Conservation (phyloP, 805 yeast species). For the Pichia occidentalis region DNA sequence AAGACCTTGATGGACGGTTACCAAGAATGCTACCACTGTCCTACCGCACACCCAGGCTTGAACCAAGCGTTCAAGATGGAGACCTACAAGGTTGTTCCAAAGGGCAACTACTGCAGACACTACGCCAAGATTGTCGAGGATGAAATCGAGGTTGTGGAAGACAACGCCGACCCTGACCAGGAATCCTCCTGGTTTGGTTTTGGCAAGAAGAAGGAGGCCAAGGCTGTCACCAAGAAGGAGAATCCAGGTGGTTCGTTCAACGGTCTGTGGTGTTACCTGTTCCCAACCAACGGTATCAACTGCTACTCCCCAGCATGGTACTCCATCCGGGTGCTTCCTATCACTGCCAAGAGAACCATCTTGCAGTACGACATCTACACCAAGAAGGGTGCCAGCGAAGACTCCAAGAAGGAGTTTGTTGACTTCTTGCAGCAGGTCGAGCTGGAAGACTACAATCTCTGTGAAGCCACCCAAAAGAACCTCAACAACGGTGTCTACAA, state of each 20-base stretch:
- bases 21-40: conserved; percentile 64
- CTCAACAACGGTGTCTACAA: conserved; percentile 54
- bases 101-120: conserved; percentile 53
- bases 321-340: conserved; percentile 53
- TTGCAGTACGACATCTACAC: conserved; percentile 57
- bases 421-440: conserved; percentile 59
- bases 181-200: conserved; percentile 49
- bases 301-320: conserved; percentile 66
- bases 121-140: conserved; percentile 47
- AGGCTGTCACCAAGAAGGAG: conserved; percentile 27
- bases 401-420: conserved; percentile 52
- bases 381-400: conserved; percentile 49
- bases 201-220: conserved; percentile 30
- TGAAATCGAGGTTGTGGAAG: conserved; percentile 23
- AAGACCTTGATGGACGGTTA: conserved; percentile 63
- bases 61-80: conserved; percentile 53
- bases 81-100: conserved; percentile 59
- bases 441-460: conserved; percentile 53
- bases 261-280: conserved; percentile 57
- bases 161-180: conserved; percentile 30
- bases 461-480: conserved; percentile 54
- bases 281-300: conserved; percentile 55
- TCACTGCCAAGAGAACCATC: conserved; percentile 46
- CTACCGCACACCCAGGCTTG: conserved; percentile 61
- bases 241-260: conserved; percentile 58